phyloP scores from a whole-genome alignment of 441 rosid genomes.

The Bruguiera hainesii region DNA sequence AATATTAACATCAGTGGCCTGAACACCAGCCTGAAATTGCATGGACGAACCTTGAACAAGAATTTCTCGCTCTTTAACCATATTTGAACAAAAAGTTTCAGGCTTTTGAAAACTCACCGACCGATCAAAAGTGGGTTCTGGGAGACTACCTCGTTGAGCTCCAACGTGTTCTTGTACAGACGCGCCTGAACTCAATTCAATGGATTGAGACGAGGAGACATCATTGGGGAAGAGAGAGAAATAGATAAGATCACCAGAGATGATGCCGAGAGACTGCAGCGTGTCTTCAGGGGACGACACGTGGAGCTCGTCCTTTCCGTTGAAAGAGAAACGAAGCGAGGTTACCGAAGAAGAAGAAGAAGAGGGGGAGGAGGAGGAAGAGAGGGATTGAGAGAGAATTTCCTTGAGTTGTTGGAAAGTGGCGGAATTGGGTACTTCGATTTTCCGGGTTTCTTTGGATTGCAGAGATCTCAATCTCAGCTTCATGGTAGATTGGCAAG shows the following conservation, averaged over 20 bases:
- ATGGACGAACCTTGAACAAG: neutral
- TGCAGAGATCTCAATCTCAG: conserved; percentile 48
- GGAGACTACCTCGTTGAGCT: neutral
- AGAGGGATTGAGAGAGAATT: conserved; percentile 29
- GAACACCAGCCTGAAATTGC: neutral
- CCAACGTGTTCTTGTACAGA: neutral
- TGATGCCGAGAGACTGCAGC: conserved; percentile 53
- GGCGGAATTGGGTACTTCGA: conserved; percentile 35
- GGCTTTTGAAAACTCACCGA: conserved; percentile 1
- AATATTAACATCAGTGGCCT: neutral
- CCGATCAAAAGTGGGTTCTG: neutral
- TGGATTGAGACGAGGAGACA: conserved; percentile 14
- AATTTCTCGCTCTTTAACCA: neutral
- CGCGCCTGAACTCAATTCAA: neutral
- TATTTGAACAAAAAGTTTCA: neutral
- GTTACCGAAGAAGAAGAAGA: conserved; percentile 14
- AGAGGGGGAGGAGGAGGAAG: conserved; percentile 25
- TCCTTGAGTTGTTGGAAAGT: conserved; percentile 42
- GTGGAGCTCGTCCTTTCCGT: conserved; percentile 53
- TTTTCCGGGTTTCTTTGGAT: conserved; percentile 42
- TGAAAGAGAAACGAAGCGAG: conserved; percentile 48
- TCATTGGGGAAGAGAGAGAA: conserved; percentile 35
- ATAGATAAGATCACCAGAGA: conserved; percentile 68
- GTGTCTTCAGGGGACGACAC: conserved; percentile 40
- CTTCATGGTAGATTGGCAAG: conserved; percentile 34